Percentiles rank a stretch among this genome's conserved stretches.
phyloP scores from a whole-genome alignment of 345 rosid species.

The Citrus reticulata region DNA sequence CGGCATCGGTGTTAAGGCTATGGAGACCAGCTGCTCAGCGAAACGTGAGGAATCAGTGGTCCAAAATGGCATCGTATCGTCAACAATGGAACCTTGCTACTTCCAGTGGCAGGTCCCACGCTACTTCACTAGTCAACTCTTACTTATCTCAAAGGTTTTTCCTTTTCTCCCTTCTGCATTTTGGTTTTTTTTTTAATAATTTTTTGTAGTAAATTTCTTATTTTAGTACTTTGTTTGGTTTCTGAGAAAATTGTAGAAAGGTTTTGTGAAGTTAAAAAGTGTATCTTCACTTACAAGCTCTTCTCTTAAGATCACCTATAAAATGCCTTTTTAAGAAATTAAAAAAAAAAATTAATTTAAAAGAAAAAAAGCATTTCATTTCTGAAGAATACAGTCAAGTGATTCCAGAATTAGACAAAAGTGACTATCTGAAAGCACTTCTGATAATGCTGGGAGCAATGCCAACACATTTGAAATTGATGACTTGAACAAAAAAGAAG shows the following conservation, averaged over 20 bases:
- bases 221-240: not conserved
- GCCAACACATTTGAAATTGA: not conserved
- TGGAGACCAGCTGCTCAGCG: constrained; percentile 94
- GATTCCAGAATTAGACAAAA: not conserved
- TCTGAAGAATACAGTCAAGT: not conserved
- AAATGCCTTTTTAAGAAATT: not conserved
- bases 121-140: constrained; percentile 79
- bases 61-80: constrained; percentile 50
- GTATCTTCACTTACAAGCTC: not conserved
- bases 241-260: not conserved
- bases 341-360: too few relatives aligned
- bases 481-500: not conserved
- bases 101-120: constrained; percentile 61
- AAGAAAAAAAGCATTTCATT: not conserved
- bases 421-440: not conserved
- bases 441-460: not conserved
- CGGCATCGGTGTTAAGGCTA: constrained; percentile 48
- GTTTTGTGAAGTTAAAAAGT: too few relatives aligned
- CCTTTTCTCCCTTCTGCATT: not conserved
- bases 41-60: constrained; percentile 89
- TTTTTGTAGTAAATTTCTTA: not conserved
- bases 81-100: constrained; percentile 60
- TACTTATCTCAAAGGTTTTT: constrained; percentile 57
- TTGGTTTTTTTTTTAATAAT: too few relatives aligned
- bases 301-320: not conserved